phyloP scores from a whole-genome alignment of 78 protist genomes.

The Speleostelium caveatum region DNA sequence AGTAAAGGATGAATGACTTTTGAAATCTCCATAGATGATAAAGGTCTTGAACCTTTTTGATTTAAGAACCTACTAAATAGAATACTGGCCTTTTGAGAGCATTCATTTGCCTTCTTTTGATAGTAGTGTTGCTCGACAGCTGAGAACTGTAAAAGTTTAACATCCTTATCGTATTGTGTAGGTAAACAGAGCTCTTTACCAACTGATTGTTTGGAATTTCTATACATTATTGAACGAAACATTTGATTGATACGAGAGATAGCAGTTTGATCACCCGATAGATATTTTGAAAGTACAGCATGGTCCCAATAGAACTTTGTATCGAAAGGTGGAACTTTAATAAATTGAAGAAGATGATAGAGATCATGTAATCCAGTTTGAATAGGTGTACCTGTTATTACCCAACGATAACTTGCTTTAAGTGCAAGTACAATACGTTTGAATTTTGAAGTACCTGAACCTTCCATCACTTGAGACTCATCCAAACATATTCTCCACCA shows the following conservation, averaged over 20 bases:
- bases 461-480: slow-evolving; percentile 75
- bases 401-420: slow-evolving; percentile 24
- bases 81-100: slow-evolving; percentile 18
- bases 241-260: background rate
- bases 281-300: slow-evolving; percentile 4
- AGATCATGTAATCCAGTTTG: slow-evolving; percentile 70
- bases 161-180: slow-evolving; percentile 41
- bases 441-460: background rate
- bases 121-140: slow-evolving; percentile 67
- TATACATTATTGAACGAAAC: slow-evolving; percentile 18
- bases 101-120: slow-evolving; percentile 54
- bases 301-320: slow-evolving; percentile 61
- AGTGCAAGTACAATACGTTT: background rate
- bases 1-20: slow-evolving; percentile 52
- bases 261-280: background rate
- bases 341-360: slow-evolving; percentile 25
- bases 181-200: slow-evolving; percentile 53
- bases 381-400: slow-evolving; percentile 77
- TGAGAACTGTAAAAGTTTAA: slow-evolving; percentile 27
- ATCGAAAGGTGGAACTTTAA: slow-evolving; percentile 14
- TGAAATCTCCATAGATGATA: slow-evolving; percentile 10
- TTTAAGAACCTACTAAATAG: slow-evolving; percentile 39
- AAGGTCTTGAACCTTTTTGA: background rate
- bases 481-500: slow-evolving; percentile 81
- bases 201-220: slow-evolving; percentile 43